Base-by-base conservation (phyloP, 306 rosid genomes). In the Fragaria nilgerrensis region DNA sequence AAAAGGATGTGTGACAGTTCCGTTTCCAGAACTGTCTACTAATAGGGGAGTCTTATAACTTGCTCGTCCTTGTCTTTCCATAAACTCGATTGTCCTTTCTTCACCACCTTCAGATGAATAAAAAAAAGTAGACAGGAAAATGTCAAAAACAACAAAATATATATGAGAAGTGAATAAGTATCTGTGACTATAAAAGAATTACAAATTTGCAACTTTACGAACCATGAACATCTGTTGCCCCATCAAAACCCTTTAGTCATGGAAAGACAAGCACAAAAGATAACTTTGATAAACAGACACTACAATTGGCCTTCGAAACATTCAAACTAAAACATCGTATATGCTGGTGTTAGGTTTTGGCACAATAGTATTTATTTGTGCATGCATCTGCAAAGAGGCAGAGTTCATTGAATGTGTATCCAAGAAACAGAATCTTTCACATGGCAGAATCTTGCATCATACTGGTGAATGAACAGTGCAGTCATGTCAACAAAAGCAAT, bases 11-110 rank as follows among this genome's bases (percentile, higher is more conserved):
- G 80, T 86, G 11, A 96, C 84, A 13, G 80, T 87, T 86, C 90
- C 98, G 83, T 55, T 79, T 69, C 88, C 84, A 43, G 81, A 79
- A 84, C 89, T 74, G 36, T 81, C 85, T 75, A 86, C 90, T 44
- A 91, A 89, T 77, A 96, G 87, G 78, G 98, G 99, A 22, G 79
- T 85, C 83, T 85, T 91, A 43, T 81, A 48, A 81, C 88, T 80
- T 74, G 85, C 78, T 72, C 90, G 98, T 27, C 90, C 94, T 86
- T 89, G 86, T 82, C 98, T 92, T 85, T 96, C 94, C 96, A 96
- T 90, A 82, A 96, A 96, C 68, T 86, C 88, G 73, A 96, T 84
- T 58, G 99, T 88, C 82, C 98, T 84, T 78, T 92, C 98, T 84
- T 96, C 98, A 68, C 99, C 99, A 37, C 99, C 99, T 76, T 79